phyloP scores from a whole-genome alignment of 208 protist genomes.

The Crithidia bombi region DNA sequence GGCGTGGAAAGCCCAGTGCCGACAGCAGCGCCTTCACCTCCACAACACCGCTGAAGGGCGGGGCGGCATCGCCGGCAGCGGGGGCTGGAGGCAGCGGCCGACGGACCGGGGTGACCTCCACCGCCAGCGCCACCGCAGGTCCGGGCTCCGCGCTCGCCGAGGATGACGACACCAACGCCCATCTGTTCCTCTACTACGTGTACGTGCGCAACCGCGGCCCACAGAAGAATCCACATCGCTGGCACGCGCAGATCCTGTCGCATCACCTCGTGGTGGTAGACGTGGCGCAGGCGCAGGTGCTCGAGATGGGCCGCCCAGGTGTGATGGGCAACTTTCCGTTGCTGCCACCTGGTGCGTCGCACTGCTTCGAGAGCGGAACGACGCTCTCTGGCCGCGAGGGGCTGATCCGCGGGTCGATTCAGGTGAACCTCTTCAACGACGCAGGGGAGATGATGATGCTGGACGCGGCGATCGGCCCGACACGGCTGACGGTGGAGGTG shows the following conservation, averaged over 20 bases:
- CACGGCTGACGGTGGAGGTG: conserved; percentile 50
- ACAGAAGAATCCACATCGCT: conserved; percentile 59
- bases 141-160: not conserved
- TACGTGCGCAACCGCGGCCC: conserved; percentile 73
- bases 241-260: conserved; percentile 83
- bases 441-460: conserved; percentile 67
- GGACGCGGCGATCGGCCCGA: conserved; percentile 76
- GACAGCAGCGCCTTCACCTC: conserved; percentile 19
- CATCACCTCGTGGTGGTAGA: conserved; percentile 78
- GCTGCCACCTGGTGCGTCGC: conserved; percentile 74
- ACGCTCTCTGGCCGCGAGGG: conserved; percentile 56
- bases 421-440: conserved; percentile 82
- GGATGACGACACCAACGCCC: conserved; percentile 23
- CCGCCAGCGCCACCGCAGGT: not conserved
- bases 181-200: conserved; percentile 86
- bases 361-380: conserved; percentile 78
- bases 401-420: conserved; percentile 83
- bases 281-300: conserved; percentile 39
- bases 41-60: conserved; percentile 29
- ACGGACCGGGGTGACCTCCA: not conserved
- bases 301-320: conserved; percentile 79
- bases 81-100: not conserved
- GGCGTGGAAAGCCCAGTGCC: not conserved
- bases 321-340: conserved; percentile 78
- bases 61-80: not conserved